Conservation (phyloP, 768 basidiomycete genomes). For the Trametes coccinea region DNA sequence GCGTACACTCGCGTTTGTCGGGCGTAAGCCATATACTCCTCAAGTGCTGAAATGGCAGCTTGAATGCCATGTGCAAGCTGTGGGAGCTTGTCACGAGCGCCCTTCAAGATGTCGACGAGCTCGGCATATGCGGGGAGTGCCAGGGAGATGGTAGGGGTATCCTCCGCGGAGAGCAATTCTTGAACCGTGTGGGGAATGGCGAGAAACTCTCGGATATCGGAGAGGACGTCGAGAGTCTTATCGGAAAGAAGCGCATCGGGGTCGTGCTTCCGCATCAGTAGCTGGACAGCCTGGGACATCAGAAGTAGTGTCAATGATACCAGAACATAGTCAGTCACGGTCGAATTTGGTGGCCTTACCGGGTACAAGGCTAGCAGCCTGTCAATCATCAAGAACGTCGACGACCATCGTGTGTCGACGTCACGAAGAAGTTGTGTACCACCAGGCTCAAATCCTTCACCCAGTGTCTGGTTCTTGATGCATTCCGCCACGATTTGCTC, state of each 20-base stretch:
- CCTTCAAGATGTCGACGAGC: background rate
- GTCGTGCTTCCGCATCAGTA: conserved; percentile 10
- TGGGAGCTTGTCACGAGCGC: background rate
- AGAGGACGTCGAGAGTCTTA: conserved; percentile 18
- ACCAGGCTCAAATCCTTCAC: background rate
- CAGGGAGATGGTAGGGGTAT: conserved; percentile 26
- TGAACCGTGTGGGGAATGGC: conserved; percentile 29
- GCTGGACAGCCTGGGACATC: conserved; percentile 11
- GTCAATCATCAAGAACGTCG: conserved; percentile 36
- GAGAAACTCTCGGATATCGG: conserved; percentile 29
- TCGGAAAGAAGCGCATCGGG: conserved; percentile 18
- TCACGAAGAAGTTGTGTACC: conserved; percentile 27
- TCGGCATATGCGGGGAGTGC: conserved; percentile 10
- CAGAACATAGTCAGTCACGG: too few relatives aligned
- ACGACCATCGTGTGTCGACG: conserved; percentile 36
- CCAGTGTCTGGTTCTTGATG: background rate
- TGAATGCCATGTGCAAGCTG: conserved; percentile 1
- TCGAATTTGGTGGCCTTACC: too few relatives aligned
- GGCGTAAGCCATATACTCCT: conserved; percentile 5
- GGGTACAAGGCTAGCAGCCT: conserved; percentile 28
- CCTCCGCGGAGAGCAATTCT: conserved; percentile 31
- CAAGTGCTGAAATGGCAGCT: conserved; percentile 11
- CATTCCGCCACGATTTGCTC: background rate
- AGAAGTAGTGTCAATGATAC: too few relatives aligned
- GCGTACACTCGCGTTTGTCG: conserved; percentile 6